phyloP scores from a whole-genome alignment of 108 stramenopile genomes.

The Cyclostephanos tholiformis region DNA sequence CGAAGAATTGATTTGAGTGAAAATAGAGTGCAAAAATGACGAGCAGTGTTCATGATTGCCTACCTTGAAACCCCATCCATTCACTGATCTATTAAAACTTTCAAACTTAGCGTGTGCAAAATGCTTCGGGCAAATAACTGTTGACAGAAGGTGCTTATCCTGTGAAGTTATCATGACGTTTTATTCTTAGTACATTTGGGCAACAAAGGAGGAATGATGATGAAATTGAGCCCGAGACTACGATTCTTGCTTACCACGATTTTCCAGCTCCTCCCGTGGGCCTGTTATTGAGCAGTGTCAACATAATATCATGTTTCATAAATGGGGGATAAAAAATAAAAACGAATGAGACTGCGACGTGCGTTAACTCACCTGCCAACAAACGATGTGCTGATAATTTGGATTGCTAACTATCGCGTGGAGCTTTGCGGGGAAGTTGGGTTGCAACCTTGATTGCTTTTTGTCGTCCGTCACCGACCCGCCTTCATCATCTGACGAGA shows the following conservation, averaged over 20 bases:
- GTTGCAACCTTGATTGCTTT: constrained; percentile 19
- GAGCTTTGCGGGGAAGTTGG: constrained; percentile 43
- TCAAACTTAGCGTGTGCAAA: constrained; percentile 42
- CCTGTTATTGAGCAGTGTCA: neutral
- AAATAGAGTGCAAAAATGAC: neutral
- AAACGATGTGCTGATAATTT: constrained; percentile 28
- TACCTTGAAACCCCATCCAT: constrained; percentile 56
- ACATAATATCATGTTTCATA: neutral
- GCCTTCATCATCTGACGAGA: constrained; percentile 9
- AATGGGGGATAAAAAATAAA: neutral
- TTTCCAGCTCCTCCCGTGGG: constrained; percentile 43
- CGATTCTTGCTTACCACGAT: constrained; percentile 11
- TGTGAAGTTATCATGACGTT: neutral
- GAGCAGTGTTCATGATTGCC: neutral
- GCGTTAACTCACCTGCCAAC: constrained; percentile 11
- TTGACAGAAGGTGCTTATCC: constrained; percentile 27
- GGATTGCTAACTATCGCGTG: constrained; percentile 35
- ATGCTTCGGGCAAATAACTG: constrained; percentile 38
- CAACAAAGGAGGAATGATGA: neutral
- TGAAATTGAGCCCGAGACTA: neutral
- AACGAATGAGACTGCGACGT: neutral
- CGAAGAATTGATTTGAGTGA: neutral
- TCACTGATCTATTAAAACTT: constrained; percentile 42
- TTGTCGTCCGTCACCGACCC: constrained; percentile 7
- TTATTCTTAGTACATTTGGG: neutral